phyloP scores from a whole-genome alignment of 139 green algal genomes.

The Eudorina sp. region DNA sequence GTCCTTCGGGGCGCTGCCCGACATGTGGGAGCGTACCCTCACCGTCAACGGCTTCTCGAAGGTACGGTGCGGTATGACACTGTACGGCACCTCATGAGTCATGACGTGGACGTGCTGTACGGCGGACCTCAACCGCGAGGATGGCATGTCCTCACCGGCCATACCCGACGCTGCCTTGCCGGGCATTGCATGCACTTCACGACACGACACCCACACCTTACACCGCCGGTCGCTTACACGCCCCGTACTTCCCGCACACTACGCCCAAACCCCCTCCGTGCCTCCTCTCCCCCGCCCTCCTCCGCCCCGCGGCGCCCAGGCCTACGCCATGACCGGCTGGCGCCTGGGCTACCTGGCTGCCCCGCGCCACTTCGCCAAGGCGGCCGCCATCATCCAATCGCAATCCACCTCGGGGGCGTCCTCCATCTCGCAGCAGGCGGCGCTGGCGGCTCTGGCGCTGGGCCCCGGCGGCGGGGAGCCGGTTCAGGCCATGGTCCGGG shows the following conservation, averaged over 20 bases:
- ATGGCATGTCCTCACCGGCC: too few species aligned
- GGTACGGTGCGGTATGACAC: too few species aligned
- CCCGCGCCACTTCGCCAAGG: slow-evolving; percentile 85
- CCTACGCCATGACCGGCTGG: slow-evolving; percentile 93
- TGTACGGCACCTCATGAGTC: too few species aligned
- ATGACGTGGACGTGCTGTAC: too few species aligned
- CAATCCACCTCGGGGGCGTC: slow-evolving; percentile 90
- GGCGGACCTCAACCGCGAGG: too few species aligned
- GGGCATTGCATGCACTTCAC: too few species aligned
- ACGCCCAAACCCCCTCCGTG: too few species aligned
- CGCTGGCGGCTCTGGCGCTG: slow-evolving; percentile 89
- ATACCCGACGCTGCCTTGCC: too few species aligned
- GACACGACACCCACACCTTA: too few species aligned
- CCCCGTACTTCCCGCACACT: too few species aligned
- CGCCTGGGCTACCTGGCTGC: slow-evolving; percentile 97
- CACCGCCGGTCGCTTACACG: too few species aligned
- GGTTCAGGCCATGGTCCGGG: slow-evolving; percentile 82
- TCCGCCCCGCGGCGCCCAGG: slow-evolving; percentile 47
- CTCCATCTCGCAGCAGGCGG: slow-evolving; percentile 85
- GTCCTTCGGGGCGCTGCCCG: slow-evolving; percentile 85
- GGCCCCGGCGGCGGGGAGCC: slow-evolving; percentile 80
- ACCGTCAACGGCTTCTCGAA: slow-evolving; percentile 99
- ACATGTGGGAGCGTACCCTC: slow-evolving; percentile 95
- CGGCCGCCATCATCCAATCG: slow-evolving; percentile 88
- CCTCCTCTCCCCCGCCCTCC: neutral